Evolutionary conservation across 768 basidiomycete genomes (phyloP).

Genomic region (Leccinum subtestaceum): DNA sequence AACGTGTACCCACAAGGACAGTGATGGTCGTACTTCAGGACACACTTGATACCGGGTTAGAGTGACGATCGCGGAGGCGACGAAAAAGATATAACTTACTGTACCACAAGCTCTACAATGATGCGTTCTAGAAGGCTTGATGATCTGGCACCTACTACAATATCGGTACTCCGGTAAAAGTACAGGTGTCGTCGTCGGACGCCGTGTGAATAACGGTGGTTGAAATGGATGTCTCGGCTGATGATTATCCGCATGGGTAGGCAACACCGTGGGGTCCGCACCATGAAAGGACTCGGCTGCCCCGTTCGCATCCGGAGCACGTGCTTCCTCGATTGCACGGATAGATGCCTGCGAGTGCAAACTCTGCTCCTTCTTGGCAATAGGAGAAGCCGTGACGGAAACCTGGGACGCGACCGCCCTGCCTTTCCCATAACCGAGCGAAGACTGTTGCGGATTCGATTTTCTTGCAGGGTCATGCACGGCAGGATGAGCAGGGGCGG

Average conservation of each 20-base stretch:
- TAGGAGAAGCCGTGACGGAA: constrained; percentile 11
- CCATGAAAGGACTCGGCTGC: constrained; percentile 10
- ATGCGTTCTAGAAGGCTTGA: constrained; percentile 75
- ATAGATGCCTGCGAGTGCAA: constrained; percentile 20
- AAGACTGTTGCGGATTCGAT: constrained; percentile 19
- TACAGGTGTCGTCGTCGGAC: constrained; percentile 42
- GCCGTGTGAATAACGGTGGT: constrained; percentile 23
- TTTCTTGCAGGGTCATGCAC: constrained; percentile 15
- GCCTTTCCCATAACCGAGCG: constrained; percentile 23
- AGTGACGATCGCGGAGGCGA: background rate
- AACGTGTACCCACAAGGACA: constrained; percentile 66
- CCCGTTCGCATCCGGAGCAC: constrained; percentile 5
- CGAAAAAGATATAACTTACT: constrained; percentile 40
- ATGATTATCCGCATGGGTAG: constrained; percentile 11
- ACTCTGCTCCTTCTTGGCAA: constrained; percentile 11
- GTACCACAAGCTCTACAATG: constrained; percentile 85
- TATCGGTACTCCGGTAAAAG: constrained; percentile 66
- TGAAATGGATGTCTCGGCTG: constrained; percentile 7
- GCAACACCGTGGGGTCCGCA: constrained; percentile 3
- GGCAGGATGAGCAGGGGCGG: constrained; percentile 5
- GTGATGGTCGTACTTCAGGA: constrained; percentile 85
- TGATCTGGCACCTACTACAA: constrained; percentile 57
- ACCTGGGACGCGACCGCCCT: constrained; percentile 9
- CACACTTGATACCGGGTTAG: constrained; percentile 49
- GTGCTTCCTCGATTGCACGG: constrained; percentile 20